phyloP scores from a whole-genome alignment of 352 stramenopile genomes.

The Pythium chondricola region DNA sequence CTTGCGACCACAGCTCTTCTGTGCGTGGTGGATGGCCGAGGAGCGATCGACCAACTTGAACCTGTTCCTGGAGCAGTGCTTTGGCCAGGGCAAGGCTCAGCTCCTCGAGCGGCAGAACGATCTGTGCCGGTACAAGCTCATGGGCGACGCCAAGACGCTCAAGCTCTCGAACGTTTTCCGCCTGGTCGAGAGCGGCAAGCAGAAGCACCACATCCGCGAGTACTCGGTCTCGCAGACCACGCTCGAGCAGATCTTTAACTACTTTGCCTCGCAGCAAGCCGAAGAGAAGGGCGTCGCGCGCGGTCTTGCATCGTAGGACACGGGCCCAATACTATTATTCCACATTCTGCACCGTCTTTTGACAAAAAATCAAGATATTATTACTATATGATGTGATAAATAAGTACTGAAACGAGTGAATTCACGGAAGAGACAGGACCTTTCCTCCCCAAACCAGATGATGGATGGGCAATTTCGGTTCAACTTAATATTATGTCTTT shows the following conservation, averaged over 20 bases:
- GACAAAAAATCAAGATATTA: too few species aligned
- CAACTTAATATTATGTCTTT: conserved; percentile 14
- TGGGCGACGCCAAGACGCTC: conserved; percentile 21
- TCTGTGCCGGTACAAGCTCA: conserved; percentile 25
- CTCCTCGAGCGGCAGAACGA: conserved; percentile 33
- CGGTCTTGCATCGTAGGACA: conserved; percentile 30
- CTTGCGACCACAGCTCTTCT: conserved; percentile 38
- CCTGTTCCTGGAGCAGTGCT: conserved; percentile 16
- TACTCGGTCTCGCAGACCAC: conserved; percentile 65
- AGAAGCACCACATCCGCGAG: conserved; percentile 38
- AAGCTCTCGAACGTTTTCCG: conserved; percentile 40
- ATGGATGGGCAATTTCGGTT: too few species aligned
- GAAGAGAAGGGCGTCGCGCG: conserved; percentile 27
- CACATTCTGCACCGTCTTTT: too few species aligned
- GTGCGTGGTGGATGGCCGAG: conserved; percentile 66
- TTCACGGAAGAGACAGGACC: neutral
- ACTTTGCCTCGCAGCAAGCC: conserved; percentile 56
- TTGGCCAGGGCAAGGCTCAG: conserved; percentile 10
- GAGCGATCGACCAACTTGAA: conserved; percentile 28
- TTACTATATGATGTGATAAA: too few species aligned
- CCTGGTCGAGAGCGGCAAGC: conserved; percentile 40
- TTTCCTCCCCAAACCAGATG: too few species aligned
- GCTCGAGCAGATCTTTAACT: conserved; percentile 75
- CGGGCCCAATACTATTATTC: too few species aligned
- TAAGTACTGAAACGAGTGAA: too few species aligned